Evolutionary conservation across 2,329 filamentous ascomycete species (phyloP).

Genomic region (Alternaria sp.): DNA sequence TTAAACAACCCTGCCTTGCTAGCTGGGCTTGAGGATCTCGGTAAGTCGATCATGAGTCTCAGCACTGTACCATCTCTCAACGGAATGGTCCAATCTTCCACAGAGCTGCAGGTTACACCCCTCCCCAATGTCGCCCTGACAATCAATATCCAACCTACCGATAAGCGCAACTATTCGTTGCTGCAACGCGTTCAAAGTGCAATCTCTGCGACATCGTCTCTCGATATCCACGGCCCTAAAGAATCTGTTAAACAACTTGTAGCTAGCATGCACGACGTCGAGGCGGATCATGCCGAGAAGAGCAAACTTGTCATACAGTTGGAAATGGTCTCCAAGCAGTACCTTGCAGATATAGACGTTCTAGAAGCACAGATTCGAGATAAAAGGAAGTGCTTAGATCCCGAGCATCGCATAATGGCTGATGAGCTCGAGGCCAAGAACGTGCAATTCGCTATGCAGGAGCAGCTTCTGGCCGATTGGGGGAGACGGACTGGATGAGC

Average conservation of each 20-base stretch:
- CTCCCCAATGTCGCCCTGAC: constrained; percentile 12
- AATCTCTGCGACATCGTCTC: constrained; percentile 7
- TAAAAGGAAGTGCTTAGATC: not conserved
- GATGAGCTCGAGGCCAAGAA: constrained; percentile 25
- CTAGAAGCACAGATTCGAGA: not conserved
- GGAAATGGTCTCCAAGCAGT: not conserved
- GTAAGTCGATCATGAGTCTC: not conserved
- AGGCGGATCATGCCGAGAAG: constrained; percentile 7
- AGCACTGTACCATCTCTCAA: not conserved
- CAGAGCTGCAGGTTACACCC: not conserved
- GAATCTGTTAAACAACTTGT: constrained; percentile 12
- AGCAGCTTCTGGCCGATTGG: not conserved
- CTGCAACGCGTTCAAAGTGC: constrained; percentile 17
- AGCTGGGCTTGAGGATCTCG: not conserved
- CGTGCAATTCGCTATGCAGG: constrained; percentile 12
- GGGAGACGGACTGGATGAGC: not conserved
- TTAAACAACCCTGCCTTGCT: not conserved
- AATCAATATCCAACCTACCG: constrained; percentile 19
- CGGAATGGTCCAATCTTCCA: not conserved
- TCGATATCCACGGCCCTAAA: constrained; percentile 25
- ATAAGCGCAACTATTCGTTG: constrained; percentile 12
- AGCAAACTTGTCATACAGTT: not conserved
- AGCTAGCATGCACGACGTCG: constrained; percentile 8
- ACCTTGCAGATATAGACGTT: constrained; percentile 1
- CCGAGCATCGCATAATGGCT: constrained; percentile 10